These are phyloP conservation scores for Boletus smithii DNA, from an alignment of 1,284 basidiomycete species.

Conservation along the genomic window DNA sequence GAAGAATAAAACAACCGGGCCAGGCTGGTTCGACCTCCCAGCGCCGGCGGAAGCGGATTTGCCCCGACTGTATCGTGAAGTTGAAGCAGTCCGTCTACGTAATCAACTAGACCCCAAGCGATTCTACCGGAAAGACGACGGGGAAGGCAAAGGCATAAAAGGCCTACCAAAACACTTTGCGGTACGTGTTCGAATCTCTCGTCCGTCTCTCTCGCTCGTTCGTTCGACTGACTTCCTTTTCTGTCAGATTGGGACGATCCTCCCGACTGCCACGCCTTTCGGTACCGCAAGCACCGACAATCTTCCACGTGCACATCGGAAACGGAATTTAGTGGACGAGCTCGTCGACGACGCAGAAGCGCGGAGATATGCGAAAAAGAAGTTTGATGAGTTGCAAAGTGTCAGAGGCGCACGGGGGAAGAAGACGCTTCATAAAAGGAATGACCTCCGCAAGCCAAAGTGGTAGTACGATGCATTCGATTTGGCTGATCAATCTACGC, in stretches of 20 bases:
- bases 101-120: slow-evolving; percentile 96
- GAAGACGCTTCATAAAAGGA: slow-evolving; percentile 70
- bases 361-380: slow-evolving; percentile 88
- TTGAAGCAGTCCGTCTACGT: slow-evolving; percentile 87
- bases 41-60: slow-evolving; percentile 78
- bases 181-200: slow-evolving; percentile 43
- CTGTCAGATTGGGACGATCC: slow-evolving; percentile 80
- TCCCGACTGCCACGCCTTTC: slow-evolving; percentile 74
- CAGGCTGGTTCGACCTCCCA: slow-evolving; percentile 90
- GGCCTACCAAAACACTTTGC: slow-evolving; percentile 88
- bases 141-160: slow-evolving; percentile 82
- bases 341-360: slow-evolving; percentile 86
- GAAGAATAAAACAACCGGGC: slow-evolving; percentile 73
- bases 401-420: slow-evolving; percentile 71
- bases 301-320: slow-evolving; percentile 64
- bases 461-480: slow-evolving; percentile 48
- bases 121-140: slow-evolving; percentile 85
- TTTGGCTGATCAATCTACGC: slow-evolving; percentile 9
- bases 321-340: slow-evolving; percentile 84
- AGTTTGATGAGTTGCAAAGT: slow-evolving; percentile 82
- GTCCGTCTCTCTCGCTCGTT: background rate
- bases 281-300: slow-evolving; percentile 71
- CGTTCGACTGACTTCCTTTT: slow-evolving; percentile 10
- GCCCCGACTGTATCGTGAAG: slow-evolving; percentile 84
- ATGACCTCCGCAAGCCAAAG: slow-evolving; percentile 59